These are phyloP conservation scores for Alternaria gansuensis DNA, from an alignment of 2,329 filamentous ascomycete species.

Conservation along the genomic window DNA sequence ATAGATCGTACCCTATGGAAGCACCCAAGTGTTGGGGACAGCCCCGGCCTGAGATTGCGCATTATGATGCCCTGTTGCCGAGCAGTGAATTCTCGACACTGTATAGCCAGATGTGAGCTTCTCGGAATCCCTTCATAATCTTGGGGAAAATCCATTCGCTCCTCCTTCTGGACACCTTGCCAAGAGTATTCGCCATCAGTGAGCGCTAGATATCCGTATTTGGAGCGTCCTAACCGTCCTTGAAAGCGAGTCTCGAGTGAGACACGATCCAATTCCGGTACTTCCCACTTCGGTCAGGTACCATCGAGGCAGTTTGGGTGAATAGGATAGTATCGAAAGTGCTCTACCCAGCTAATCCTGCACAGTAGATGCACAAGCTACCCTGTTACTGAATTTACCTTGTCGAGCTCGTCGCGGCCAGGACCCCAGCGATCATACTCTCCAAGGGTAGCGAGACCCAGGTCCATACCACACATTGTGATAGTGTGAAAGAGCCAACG, in stretches of 20 bases:
- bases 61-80: not conserved
- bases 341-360: not conserved
- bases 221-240: not conserved
- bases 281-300: not conserved
- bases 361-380: not conserved
- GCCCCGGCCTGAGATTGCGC: not conserved
- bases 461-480: not conserved
- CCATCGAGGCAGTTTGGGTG: conserved; percentile 1
- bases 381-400: not conserved
- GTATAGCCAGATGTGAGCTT: not conserved
- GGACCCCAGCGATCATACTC: not conserved
- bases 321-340: not conserved
- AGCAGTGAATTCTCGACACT: not conserved
- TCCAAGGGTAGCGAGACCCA: not conserved
- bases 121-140: not conserved
- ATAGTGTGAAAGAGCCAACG: not conserved
- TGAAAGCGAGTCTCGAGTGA: not conserved
- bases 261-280: not conserved
- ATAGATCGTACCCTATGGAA: not conserved
- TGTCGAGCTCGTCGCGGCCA: not conserved
- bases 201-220: not conserved
- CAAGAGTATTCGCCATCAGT: not conserved
- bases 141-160: not conserved
- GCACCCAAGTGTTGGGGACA: not conserved
- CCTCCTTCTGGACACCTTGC: not conserved